Evolutionary conservation across 345 rosid genomes (phyloP).

Genomic region (Gossypium sturtianum): DNA sequence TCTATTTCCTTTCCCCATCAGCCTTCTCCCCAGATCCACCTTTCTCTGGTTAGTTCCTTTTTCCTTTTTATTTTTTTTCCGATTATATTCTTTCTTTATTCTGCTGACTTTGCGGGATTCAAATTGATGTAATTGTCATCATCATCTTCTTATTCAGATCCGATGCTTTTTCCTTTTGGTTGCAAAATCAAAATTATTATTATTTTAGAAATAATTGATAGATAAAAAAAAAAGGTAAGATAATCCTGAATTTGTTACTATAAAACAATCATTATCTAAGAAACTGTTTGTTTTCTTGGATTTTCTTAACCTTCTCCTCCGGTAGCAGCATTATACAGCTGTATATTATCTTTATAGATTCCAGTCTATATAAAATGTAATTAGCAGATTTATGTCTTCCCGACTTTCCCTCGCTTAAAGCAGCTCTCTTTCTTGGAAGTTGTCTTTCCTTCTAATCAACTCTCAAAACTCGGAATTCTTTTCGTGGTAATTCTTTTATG

Average conservation of each 20-base stretch:
- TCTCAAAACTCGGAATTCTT: too few species aligned
- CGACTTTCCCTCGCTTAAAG: too few species aligned
- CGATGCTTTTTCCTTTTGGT: neutral
- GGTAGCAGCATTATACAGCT: neutral
- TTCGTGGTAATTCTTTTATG: too few species aligned
- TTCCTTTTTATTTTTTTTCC: neutral
- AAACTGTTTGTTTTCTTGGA: neutral
- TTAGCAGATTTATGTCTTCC: neutral
- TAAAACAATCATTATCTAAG: neutral
- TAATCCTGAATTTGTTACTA: neutral
- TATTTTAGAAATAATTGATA: neutral
- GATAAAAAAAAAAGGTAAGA: neutral
- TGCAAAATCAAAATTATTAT: neutral
- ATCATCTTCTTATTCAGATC: neutral
- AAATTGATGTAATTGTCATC: neutral
- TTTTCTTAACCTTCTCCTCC: neutral
- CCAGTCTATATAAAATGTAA: neutral
- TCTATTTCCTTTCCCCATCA: slow-evolving; percentile 9
- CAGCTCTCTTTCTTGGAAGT: too few species aligned
- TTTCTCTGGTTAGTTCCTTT: slow-evolving; percentile 11
- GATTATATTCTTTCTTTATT: neutral
- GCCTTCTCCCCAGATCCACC: slow-evolving; percentile 21
- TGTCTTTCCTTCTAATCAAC: too few species aligned
- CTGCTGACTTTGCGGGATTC: neutral
- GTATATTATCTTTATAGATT: neutral